Percentiles rank a stretch among this genome's conserved stretches.
phyloP scores from a whole-genome alignment of 257 asterid genomes.

The Fraxinus excelsior region DNA sequence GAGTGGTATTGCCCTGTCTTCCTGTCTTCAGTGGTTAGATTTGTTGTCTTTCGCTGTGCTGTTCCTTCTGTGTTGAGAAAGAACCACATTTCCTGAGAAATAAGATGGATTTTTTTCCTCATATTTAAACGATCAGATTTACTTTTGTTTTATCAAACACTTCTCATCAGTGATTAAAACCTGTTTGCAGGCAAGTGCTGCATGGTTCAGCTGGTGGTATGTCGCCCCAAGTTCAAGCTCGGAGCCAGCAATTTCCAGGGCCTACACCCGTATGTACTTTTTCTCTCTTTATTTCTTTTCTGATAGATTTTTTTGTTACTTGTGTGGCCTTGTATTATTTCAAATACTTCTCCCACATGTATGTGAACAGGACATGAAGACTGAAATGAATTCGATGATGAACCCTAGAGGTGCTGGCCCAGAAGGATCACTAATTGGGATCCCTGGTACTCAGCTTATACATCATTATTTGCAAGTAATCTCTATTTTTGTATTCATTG shows the following conservation, averaged over 20 bases:
- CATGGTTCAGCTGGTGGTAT: slow-evolving; percentile 82
- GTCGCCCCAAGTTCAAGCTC: slow-evolving; percentile 90
- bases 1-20: not conserved
- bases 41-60: not conserved
- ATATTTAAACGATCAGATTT: not conserved
- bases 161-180: slow-evolving; percentile 17
- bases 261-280: slow-evolving; percentile 73
- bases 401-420: slow-evolving; percentile 78
- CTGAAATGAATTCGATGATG: slow-evolving; percentile 84
- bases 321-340: not conserved
- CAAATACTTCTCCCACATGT: slow-evolving; percentile 9
- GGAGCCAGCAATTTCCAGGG: slow-evolving; percentile 92
- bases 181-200: slow-evolving; percentile 69
- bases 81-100: not conserved
- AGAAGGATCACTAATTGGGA: slow-evolving; percentile 93
- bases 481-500: not conserved
- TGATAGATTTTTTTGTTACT: not conserved
- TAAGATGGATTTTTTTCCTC: not conserved
- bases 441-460: slow-evolving; percentile 56
- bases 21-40: not conserved
- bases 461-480: slow-evolving; percentile 4
- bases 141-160: slow-evolving; percentile 9
- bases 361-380: slow-evolving; percentile 71
- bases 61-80: not conserved
- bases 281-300: slow-evolving; percentile 21